Percentiles rank a stretch among this genome's conserved stretches.
phyloP scores from a whole-genome alignment of 2,329 filamentous ascomycete genomes.

The Cercospora nicotianae region DNA sequence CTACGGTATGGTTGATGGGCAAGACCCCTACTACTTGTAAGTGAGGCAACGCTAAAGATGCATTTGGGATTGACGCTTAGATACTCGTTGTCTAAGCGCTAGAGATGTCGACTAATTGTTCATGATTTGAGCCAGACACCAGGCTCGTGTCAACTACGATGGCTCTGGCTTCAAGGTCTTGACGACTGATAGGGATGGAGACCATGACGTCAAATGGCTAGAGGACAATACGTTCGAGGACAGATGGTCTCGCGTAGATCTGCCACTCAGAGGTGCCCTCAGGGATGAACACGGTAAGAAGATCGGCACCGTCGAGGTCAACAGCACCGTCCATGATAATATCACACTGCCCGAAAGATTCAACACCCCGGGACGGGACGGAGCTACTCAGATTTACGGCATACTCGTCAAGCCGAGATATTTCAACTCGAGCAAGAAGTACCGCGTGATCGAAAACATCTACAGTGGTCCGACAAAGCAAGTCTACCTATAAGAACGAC shows the following conservation, averaged over 20 bases:
- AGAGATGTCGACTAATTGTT: background rate
- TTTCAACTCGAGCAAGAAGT: slow-evolving; percentile 10
- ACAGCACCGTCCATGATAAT: background rate
- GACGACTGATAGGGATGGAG: slow-evolving; percentile 5
- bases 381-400: slow-evolving; percentile 11
- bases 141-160: slow-evolving; percentile 11
- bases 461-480: slow-evolving; percentile 5
- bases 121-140: background rate
- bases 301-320: background rate
- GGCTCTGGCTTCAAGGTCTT: slow-evolving; percentile 7
- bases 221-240: slow-evolving; percentile 7
- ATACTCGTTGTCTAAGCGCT: background rate
- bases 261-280: background rate
- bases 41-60: background rate
- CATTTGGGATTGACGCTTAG: background rate
- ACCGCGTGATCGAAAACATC: slow-evolving; percentile 11
- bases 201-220: background rate
- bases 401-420: slow-evolving; percentile 5
- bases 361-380: slow-evolving; percentile 8
- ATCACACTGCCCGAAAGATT: slow-evolving; percentile 10
- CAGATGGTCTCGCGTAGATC: slow-evolving; percentile 4
- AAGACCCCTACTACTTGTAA: slow-evolving; percentile 12
- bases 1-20: slow-evolving; percentile 3
- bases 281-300: background rate
- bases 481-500: background rate